Base-by-base conservation (phyloP, 78 protist species). In the Dictyostelium capitatum region DNA sequence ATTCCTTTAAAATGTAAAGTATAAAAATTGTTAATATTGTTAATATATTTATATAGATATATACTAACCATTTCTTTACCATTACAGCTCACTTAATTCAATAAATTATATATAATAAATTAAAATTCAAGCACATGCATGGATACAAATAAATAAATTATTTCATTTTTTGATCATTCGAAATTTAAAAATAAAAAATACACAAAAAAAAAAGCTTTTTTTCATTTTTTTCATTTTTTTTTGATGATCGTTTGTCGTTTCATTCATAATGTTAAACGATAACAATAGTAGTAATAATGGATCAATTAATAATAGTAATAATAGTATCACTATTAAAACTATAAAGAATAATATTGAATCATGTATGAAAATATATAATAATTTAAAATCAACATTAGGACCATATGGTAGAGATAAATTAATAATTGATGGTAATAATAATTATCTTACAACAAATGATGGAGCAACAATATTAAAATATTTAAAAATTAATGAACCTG, bases 1-100 rank as follows among this genome's bases (percentile, higher is more conserved):
- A 67, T 92, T 10, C 96, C 96, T 3, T 48, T 79, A 64, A 84
- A 65, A 67, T 91, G 95, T 89, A 77, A 67, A 47, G 94, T 89
- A 70, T 73, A 17, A 32, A 12, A 72, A 28, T 10, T 46, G 14
- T 46, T 30, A 73, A 41, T 17, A 32, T 67, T 32, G 9, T 32
- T 67, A 30, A 0, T 14, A 67, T 67, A 23, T 15, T 32, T 41
- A 30, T 32, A 12, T 28, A 28, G 14, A 37, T 70, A 5, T 14
- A 10, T 74, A 74, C 10, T 74, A 41, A 46, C 8, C 9, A n/a
- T 57, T 54, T 67, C 11, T 37, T n/a, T 67, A 57, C 10, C 20
- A 12, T 0, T 59, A 48, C n/a, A 74, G 57, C 80, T 20, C 80
- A 74, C 23, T 47, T 47, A 70, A 48, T 74, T 48, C 80, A 47